phyloP scores from a whole-genome alignment of 2,329 filamentous ascomycete species.

The Cryphonectria radicalis region DNA sequence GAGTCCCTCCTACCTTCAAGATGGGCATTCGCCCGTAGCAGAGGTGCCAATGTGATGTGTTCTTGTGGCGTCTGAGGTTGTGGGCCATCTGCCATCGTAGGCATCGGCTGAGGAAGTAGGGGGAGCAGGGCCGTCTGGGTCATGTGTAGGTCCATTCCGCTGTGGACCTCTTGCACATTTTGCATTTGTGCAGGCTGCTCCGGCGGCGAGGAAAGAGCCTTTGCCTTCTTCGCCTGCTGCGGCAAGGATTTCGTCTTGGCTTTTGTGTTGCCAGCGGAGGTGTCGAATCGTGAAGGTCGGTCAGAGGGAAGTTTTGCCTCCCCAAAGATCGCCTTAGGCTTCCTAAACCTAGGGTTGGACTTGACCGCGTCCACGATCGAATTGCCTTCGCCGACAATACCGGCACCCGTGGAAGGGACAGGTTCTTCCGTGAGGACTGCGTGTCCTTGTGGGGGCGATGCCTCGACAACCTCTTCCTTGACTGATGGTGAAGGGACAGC shows the following conservation, averaged over 20 bases:
- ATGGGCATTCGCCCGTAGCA: not conserved
- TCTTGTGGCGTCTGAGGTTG: not conserved
- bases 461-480: not conserved
- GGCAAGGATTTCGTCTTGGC: slow-evolving; percentile 5
- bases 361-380: slow-evolving; percentile 60
- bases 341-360: slow-evolving; percentile 50
- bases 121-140: slow-evolving; percentile 1
- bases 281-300: slow-evolving; percentile 13
- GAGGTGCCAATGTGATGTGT: slow-evolving; percentile 7
- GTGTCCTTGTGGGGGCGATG: not conserved
- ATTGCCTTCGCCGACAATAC: slow-evolving; percentile 25
- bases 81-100: slow-evolving; percentile 2
- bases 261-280: slow-evolving; percentile 5
- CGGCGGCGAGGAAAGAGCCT: not conserved
- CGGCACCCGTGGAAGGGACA: slow-evolving; percentile 29
- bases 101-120: slow-evolving; percentile 4
- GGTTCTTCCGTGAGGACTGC: slow-evolving; percentile 18
- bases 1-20: not conserved
- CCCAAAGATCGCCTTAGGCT: slow-evolving; percentile 47
- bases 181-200: slow-evolving; percentile 7
- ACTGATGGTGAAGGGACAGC: not conserved
- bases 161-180: not conserved
- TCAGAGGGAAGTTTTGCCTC: slow-evolving; percentile 10
- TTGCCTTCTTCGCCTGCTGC: slow-evolving; percentile 15
- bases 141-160: not conserved